These are phyloP conservation scores for Monascus ruber DNA, from an alignment of 2,329 filamentous ascomycete species.

Conservation along the genomic window DNA sequence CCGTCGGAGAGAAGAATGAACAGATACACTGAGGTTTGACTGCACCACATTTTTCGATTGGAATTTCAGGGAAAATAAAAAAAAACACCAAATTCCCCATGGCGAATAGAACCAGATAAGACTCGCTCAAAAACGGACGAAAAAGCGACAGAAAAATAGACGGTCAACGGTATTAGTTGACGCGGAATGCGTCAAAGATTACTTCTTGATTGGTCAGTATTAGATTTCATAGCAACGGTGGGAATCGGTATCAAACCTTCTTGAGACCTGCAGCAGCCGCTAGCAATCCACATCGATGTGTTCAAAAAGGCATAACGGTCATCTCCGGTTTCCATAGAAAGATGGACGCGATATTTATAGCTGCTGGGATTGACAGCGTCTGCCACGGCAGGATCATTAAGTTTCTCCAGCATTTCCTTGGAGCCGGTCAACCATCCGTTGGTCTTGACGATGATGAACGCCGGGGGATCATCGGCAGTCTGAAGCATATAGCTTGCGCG, in stretches of 20 bases:
- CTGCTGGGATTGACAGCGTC: conserved; percentile 38
- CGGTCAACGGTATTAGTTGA: conserved; percentile 8
- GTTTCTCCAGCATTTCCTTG: conserved; percentile 39
- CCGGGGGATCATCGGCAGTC: conserved; percentile 39
- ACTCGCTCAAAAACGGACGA: conserved; percentile 12
- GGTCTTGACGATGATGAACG: conserved; percentile 37
- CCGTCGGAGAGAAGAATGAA: no score
- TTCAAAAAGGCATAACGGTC: conserved; percentile 40
- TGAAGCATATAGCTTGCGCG: conserved; percentile 38
- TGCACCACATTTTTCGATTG: no score
- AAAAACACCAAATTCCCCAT: conserved; percentile 9
- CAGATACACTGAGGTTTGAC: no score
- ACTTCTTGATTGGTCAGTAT: conserved; percentile 9
- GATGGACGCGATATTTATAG: conserved; percentile 38
- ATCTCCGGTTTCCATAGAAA: conserved; percentile 40
- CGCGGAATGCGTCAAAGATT: conserved; percentile 17
- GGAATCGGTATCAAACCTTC: conserved; percentile 27
- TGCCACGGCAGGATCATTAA: conserved; percentile 32
- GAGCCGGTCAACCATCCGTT: conserved; percentile 39
- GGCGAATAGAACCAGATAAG: conserved; percentile 9
- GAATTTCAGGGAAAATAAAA: conserved; percentile 2
- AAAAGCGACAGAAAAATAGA: conserved; percentile 8
- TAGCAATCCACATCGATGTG: conserved; percentile 40
- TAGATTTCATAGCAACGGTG: no score
- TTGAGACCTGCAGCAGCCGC: conserved; percentile 34